These are phyloP conservation scores for Epichloe uncinata DNA, from an alignment of 2,329 filamentous ascomycete species.

Conservation along the genomic window DNA sequence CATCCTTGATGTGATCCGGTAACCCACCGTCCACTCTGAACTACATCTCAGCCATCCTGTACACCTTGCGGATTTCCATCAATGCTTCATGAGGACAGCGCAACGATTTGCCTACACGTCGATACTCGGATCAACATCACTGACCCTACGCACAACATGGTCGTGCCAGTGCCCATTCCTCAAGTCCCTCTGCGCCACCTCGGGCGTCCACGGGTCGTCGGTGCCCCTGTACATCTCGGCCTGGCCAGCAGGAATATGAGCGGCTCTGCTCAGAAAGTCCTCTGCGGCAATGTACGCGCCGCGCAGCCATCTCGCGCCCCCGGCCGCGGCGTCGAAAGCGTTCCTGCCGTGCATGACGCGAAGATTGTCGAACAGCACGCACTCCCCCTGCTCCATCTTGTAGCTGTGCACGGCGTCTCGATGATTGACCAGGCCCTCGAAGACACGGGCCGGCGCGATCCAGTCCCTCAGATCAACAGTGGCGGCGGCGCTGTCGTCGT, in stretches of 20 bases:
- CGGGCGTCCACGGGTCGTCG: conserved; percentile 12
- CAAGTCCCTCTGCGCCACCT: conserved; percentile 14
- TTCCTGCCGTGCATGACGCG: conserved; percentile 73
- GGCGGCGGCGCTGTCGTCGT: conserved; percentile 10
- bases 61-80: too few relatives aligned
- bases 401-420: conserved; percentile 51
- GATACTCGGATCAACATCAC: conserved; percentile 9
- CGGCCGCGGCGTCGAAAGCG: conserved; percentile 50
- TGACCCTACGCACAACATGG: conserved; percentile 14
- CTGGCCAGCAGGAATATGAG: conserved; percentile 16
- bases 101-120: not conserved
- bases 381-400: conserved; percentile 73
- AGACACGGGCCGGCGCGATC: conserved; percentile 36
- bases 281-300: conserved; percentile 64
- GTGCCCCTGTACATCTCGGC: conserved; percentile 13
- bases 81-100: too few relatives aligned
- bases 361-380: conserved; percentile 84
- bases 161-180: conserved; percentile 14
- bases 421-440: conserved; percentile 46
- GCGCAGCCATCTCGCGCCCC: conserved; percentile 66
- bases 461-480: conserved; percentile 22
- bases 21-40: too few relatives aligned
- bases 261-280: conserved; percentile 26
- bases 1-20: too few relatives aligned
- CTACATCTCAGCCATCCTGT: too few relatives aligned